These are phyloP conservation scores for Cordyceps tenuipes DNA, from an alignment of 2,329 filamentous ascomycete genomes.

Conservation along the genomic window DNA sequence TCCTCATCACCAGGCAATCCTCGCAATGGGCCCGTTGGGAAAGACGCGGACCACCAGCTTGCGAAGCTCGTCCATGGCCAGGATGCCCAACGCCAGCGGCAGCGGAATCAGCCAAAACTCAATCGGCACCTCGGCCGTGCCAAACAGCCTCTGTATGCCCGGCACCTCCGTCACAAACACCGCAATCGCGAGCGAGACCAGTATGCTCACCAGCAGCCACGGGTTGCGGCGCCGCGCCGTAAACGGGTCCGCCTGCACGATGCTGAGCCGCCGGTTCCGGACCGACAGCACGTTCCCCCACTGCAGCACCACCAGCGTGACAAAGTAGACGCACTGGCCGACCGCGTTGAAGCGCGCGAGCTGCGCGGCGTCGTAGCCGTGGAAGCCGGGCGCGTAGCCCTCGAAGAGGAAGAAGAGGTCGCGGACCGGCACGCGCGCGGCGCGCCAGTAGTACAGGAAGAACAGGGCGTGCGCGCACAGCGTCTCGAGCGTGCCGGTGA, in stretches of 20 bases:
- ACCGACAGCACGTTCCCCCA: constrained; percentile 45
- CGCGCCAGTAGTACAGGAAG: constrained; percentile 42
- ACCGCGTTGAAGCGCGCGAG: constrained; percentile 39
- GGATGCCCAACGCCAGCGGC: constrained; percentile 39
- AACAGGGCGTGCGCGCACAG: constrained; percentile 43
- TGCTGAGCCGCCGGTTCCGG: constrained; percentile 42
- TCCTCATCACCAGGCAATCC: constrained; percentile 43
- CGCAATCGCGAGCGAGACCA: constrained; percentile 40
- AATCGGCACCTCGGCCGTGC: constrained; percentile 40
- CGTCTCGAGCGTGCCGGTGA: constrained; percentile 44
- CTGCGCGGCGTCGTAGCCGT: constrained; percentile 37
- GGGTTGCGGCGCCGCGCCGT: constrained; percentile 39
- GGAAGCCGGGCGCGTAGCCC: constrained; percentile 38
- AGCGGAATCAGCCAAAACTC: constrained; percentile 46
- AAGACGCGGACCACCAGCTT: constrained; percentile 40
- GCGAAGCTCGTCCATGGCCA: constrained; percentile 44
- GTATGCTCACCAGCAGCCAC: constrained; percentile 38
- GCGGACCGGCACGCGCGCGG: constrained; percentile 38
- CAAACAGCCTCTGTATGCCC: constrained; percentile 39
- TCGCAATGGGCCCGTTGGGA: constrained; percentile 36
- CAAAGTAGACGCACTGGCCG: constrained; percentile 46
- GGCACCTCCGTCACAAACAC: constrained; percentile 46
- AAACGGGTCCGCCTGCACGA: constrained; percentile 43
- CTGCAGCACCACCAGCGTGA: constrained; percentile 44
- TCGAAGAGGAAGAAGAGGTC: constrained; percentile 44